These are phyloP conservation scores for Barnettozyma pratensis DNA, from an alignment of 805 yeast species.

Conservation along the genomic window DNA sequence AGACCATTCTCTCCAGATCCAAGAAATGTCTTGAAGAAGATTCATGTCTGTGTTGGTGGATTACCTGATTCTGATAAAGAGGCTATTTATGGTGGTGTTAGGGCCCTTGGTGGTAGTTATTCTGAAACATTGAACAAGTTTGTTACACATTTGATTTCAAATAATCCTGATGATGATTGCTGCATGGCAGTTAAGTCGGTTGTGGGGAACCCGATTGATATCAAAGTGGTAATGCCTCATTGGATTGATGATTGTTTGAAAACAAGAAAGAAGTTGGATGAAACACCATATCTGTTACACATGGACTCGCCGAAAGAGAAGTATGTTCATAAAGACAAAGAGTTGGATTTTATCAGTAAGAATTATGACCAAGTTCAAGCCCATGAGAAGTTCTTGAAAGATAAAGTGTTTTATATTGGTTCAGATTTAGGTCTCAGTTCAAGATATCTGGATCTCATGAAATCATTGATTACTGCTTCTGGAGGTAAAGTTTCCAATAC, in stretches of 20 bases:
- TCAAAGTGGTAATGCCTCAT: constrained; percentile 64
- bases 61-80: constrained; percentile 56
- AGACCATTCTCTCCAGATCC: constrained; percentile 72
- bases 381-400: constrained; percentile 31
- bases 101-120: constrained; percentile 74
- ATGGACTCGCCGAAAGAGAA: constrained; percentile 7
- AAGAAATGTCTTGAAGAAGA: constrained; percentile 53
- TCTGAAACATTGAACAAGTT: constrained; percentile 54
- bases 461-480: constrained; percentile 38
- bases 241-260: constrained; percentile 77
- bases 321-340: constrained; percentile 9
- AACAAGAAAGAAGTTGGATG: constrained; percentile 45
- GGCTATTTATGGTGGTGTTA: constrained; percentile 58
- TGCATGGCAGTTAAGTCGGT: constrained; percentile 45
- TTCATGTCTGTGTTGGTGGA: constrained; percentile 56
- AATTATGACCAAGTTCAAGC: constrained; percentile 9
- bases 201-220: constrained; percentile 29
- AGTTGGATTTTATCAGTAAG: constrained; percentile 11
- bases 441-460: constrained; percentile 34
- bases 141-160: constrained; percentile 76
- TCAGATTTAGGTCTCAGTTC: constrained; percentile 52
- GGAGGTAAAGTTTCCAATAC: constrained; percentile 47
- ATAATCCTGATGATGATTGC: constrained; percentile 52
- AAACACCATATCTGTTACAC: constrained; percentile 38
- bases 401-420: constrained; percentile 45